Conservation (phyloP, 1,284 basidiomycete genomes). For the Cystobasidium slooffiae region DNA sequence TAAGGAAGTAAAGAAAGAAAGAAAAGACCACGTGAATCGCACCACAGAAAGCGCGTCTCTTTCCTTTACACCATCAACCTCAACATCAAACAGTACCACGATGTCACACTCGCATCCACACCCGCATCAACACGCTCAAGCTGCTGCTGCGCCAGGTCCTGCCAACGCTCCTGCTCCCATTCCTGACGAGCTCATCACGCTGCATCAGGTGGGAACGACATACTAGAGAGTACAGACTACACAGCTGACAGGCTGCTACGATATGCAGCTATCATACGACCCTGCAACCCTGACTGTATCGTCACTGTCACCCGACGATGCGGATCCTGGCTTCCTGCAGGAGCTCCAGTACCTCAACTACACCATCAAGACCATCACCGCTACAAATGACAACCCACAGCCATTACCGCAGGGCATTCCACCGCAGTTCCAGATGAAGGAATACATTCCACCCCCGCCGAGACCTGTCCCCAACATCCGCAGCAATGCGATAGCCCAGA, state of each 20-base stretch:
- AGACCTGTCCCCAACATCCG: conserved; percentile 75
- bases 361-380: conserved; percentile 71
- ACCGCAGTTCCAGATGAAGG: conserved; percentile 68
- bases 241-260: not conserved
- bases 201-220: conserved; percentile 21
- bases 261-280: conserved; percentile 11
- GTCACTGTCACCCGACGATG: not conserved
- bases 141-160: conserved; percentile 50
- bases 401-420: conserved; percentile 65
- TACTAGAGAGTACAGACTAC: not conserved
- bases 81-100: not conserved
- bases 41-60: not conserved
- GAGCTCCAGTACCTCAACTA: conserved; percentile 66
- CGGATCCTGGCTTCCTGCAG: conserved; percentile 17
- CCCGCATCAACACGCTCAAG: conserved; percentile 42
- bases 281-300: not conserved
- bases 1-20: not conserved
- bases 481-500: conserved; percentile 70
- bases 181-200: conserved; percentile 38
- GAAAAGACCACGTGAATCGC: not conserved
- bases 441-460: conserved; percentile 76
- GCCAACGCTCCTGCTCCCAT: conserved; percentile 17
- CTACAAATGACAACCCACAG: conserved; percentile 69
- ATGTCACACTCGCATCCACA: conserved; percentile 48
- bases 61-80: not conserved